Evolutionary conservation across 345 rosid genomes (phyloP).

Genomic region (Zanthoxylum bungeanum): DNA sequence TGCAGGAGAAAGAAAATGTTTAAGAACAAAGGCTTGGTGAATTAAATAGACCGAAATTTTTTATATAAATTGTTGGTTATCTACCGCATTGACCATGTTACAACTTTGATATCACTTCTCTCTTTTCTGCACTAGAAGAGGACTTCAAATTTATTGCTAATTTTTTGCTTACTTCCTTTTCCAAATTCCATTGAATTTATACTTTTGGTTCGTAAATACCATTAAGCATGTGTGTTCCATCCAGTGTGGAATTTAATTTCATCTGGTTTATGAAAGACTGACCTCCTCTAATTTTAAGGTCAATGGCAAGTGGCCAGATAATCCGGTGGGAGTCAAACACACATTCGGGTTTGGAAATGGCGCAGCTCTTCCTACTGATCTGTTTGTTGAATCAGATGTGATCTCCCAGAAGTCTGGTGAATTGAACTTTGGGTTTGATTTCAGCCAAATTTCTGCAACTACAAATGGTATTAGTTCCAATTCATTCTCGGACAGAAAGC

Average conservation of each 20-base stretch:
- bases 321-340: conserved; percentile 7
- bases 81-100: background rate
- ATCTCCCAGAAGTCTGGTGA: conserved; percentile 28
- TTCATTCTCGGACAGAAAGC: conserved; percentile 22
- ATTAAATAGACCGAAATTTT: background rate
- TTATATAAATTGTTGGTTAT: background rate
- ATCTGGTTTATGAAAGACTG: conserved; percentile 18
- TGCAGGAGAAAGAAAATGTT: background rate
- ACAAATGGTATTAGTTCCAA: conserved; percentile 4
- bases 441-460: conserved; percentile 13
- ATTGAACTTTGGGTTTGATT: conserved; percentile 38
- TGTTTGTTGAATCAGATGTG: conserved; percentile 18
- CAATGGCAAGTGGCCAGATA: conserved; percentile 17
- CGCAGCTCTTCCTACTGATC: conserved; percentile 11
- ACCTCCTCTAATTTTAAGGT: conserved; percentile 30
- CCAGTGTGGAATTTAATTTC: background rate
- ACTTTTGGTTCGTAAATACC: background rate
- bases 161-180: background rate
- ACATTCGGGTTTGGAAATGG: conserved; percentile 22
- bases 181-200: background rate
- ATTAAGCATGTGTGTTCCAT: background rate
- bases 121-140: background rate
- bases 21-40: background rate
- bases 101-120: background rate
- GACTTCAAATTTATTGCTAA: background rate